Evolutionary conservation across 192 early-diverging fungal species (phyloP).

Genomic region (Allomyces arbusculus): DNA sequence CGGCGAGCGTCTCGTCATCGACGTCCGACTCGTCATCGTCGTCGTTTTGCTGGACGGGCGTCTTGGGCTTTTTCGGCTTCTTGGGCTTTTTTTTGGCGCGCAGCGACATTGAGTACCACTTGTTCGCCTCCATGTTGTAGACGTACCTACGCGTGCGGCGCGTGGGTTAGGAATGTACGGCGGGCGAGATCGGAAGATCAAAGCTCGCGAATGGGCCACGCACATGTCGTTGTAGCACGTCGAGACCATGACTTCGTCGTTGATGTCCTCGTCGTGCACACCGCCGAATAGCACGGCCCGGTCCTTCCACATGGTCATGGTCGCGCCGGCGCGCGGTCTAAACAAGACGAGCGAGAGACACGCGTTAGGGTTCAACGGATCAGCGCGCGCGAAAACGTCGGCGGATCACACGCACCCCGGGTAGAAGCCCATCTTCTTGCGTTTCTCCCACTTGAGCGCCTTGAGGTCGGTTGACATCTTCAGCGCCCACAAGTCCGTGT

Average conservation of each 20-base stretch:
- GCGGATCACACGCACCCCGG: constrained; percentile 8
- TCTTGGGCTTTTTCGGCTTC: constrained; percentile 16
- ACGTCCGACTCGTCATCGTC: constrained; percentile 11
- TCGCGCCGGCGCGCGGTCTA: constrained; percentile 16
- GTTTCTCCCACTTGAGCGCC: constrained; percentile 34
- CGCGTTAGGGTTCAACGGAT: too few relatives aligned
- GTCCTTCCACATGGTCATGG: constrained; percentile 36
- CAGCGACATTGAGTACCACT: constrained; percentile 37
- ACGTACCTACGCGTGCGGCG: constrained; percentile 7
- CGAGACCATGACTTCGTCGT: constrained; percentile 35
- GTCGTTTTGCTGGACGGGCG: constrained; percentile 1
- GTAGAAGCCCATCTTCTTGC: constrained; percentile 27
- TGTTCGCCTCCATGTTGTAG: constrained; percentile 31
- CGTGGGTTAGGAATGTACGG: too few relatives aligned
- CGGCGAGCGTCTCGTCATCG: too few relatives aligned
- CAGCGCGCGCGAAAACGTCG: too few relatives aligned
- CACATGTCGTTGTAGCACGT: constrained; percentile 38
- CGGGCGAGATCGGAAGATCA: too few relatives aligned
- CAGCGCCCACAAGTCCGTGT: constrained; percentile 29
- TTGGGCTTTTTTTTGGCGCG: constrained; percentile 18
- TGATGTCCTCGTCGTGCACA: constrained; percentile 41
- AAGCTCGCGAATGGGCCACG: neutral
- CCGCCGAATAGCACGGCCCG: constrained; percentile 39
- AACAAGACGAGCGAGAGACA: too few relatives aligned
- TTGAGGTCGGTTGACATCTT: constrained; percentile 37